Evolutionary conservation across 169 alveolate genomes (phyloP).

Genomic region (Cryptosporidium felis): DNA sequence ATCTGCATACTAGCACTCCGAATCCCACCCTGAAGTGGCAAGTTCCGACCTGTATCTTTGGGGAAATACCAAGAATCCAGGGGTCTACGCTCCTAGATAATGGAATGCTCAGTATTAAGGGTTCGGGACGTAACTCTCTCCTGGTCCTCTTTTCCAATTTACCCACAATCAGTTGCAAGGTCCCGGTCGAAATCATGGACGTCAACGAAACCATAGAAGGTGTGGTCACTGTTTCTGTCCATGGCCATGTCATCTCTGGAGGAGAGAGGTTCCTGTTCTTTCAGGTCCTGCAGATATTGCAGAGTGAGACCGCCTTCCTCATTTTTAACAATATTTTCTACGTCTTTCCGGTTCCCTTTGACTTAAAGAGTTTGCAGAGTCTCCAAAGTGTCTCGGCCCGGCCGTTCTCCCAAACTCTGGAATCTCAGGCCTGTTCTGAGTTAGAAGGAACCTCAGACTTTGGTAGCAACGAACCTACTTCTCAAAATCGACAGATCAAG

Average conservation of each 20-base stretch:
- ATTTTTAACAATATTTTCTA: conserved; percentile 33
- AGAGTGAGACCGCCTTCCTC: background rate
- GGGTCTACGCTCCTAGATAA: conserved; percentile 42
- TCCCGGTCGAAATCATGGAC: conserved; percentile 61
- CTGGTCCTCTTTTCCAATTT: background rate
- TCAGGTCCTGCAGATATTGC: conserved; percentile 35
- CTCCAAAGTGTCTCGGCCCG: background rate
- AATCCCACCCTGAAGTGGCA: conserved; percentile 34
- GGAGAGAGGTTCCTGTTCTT: conserved; percentile 32
- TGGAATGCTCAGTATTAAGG: conserved; percentile 7
- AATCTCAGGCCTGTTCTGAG: background rate
- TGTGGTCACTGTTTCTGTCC: conserved; percentile 19
- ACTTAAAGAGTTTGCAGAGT: background rate
- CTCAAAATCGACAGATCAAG: background rate
- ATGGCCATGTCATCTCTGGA: conserved; percentile 14
- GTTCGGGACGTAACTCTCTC: background rate
- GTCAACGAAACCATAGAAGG: background rate
- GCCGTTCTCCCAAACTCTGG: background rate
- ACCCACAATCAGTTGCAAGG: conserved; percentile 49
- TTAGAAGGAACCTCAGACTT: no score
- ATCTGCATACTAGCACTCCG: conserved; percentile 1
- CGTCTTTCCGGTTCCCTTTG: conserved; percentile 15
- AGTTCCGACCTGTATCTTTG: conserved; percentile 17
- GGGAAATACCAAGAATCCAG: conserved; percentile 20
- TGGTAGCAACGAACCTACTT: no score